Evolutionary conservation across 371 early-diverging fungal species (phyloP).

Genomic region (Mucor sp.): DNA sequence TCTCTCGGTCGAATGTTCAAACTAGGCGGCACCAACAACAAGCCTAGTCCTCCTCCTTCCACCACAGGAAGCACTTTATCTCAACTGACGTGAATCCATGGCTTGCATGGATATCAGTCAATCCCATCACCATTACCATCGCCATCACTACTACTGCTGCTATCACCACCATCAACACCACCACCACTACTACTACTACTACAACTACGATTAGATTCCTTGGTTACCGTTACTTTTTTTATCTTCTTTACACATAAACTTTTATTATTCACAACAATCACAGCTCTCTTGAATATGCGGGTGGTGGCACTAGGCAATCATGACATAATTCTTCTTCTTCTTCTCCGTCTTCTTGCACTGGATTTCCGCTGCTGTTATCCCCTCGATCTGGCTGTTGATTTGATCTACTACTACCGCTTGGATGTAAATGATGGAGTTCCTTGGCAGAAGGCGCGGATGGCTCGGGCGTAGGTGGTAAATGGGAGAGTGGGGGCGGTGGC

Average conservation of each 20-base stretch:
- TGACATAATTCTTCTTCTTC: conserved; percentile 12
- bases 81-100: conserved; percentile 28
- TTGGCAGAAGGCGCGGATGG: conserved; percentile 31
- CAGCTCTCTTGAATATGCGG: conserved; percentile 16
- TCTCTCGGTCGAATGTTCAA: conserved; percentile 46
- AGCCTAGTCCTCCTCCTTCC: conserved; percentile 9
- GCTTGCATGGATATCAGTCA: background rate
- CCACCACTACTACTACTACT: no score
- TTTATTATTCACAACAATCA: background rate
- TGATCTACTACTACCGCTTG: background rate
- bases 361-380: no score
- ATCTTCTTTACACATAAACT: conserved; percentile 1
- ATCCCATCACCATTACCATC: background rate
- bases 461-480: conserved; percentile 7
- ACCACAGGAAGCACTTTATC: conserved; percentile 12
- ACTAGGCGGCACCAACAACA: conserved; percentile 25
- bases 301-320: conserved; percentile 22
- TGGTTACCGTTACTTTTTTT: conserved; percentile 10
- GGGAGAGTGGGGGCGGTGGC: conserved; percentile 4
- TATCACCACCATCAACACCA: no score
- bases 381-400: background rate
- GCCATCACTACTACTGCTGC: no score
- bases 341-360: background rate
- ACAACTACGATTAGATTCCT: no score
- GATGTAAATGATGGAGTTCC: conserved; percentile 3